These are phyloP conservation scores for Arbutus unedo DNA, from an alignment of 148 eudicot species.

Conservation along the genomic window DNA sequence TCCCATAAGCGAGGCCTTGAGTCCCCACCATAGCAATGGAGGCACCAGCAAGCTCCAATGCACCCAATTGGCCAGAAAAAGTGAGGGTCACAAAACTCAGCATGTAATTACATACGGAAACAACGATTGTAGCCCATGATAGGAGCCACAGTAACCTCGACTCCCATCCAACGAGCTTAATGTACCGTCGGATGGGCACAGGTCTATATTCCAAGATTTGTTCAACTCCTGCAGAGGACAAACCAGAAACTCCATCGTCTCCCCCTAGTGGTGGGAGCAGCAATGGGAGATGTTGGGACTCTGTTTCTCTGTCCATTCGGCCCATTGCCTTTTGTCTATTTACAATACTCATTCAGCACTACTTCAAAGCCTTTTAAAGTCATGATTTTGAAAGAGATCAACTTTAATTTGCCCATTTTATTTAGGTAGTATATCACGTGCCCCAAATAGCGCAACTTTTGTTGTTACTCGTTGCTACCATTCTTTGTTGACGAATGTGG, in stretches of 20 bases:
- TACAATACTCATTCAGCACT: not conserved
- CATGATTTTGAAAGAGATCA: not conserved
- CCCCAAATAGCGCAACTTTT: not conserved
- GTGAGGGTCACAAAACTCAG: constrained; percentile 17
- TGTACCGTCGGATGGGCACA: constrained; percentile 29
- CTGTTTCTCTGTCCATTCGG: not conserved
- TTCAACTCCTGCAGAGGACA: constrained; percentile 20
- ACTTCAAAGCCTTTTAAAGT: not conserved
- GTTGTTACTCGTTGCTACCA: too few species aligned
- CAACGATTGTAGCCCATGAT: constrained; percentile 45
- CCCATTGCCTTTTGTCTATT: not conserved
- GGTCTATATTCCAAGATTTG: constrained; percentile 32
- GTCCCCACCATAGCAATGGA: constrained; percentile 26
- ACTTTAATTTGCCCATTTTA: not conserved
- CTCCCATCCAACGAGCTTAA: constrained; percentile 41
- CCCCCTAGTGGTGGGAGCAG: not conserved
- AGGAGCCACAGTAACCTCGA: constrained; percentile 44
- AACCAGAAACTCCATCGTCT: too few species aligned
- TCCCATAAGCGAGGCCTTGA: constrained; percentile 33
- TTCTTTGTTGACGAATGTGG: too few species aligned
- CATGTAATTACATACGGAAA: constrained; percentile 46
- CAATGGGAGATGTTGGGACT: not conserved
- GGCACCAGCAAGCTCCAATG: constrained; percentile 21
- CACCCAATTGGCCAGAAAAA: constrained; percentile 17
- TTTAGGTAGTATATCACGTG: not conserved